Conservation (phyloP, 306 rosid species). For the Prunus dulcis region DNA sequence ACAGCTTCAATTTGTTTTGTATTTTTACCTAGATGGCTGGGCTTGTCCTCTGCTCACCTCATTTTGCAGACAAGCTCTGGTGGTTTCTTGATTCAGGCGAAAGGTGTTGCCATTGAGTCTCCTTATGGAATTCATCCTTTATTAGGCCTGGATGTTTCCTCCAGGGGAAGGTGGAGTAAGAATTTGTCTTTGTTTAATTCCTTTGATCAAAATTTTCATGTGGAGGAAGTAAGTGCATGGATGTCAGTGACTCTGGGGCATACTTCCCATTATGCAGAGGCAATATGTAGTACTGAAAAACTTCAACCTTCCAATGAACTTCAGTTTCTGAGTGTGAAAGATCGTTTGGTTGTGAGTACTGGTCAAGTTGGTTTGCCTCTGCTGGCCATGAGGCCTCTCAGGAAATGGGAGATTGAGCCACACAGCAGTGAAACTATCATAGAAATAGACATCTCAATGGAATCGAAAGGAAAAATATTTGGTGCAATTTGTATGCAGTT, state of each 20-base stretch:
- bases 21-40: constrained; percentile 74
- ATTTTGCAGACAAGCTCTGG: constrained; percentile 89
- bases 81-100: constrained; percentile 79
- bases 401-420: constrained; percentile 84
- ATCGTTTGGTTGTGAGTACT: constrained; percentile 56
- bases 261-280: constrained; percentile 58
- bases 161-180: constrained; percentile 73
- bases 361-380: constrained; percentile 56
- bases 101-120: constrained; percentile 73
- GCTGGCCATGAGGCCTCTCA: constrained; percentile 63
- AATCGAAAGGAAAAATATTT: constrained; percentile 55
- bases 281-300: constrained; percentile 54
- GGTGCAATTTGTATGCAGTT: constrained; percentile 84
- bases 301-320: constrained; percentile 43
- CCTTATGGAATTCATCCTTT: constrained; percentile 75
- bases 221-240: constrained; percentile 76
- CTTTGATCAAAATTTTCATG: constrained; percentile 64
- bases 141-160: constrained; percentile 47
- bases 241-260: constrained; percentile 63
- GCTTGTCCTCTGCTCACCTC: constrained; percentile 72
- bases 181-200: constrained; percentile 74
- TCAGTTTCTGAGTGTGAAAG: constrained; percentile 48
- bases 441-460: constrained; percentile 64
- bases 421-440: constrained; percentile 58
- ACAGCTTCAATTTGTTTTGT: constrained; percentile 58